A percentile compares a stretch with the other conserved stretches of the same genome.
Conservation (phyloP, 371 early-diverging fungal species). For the Circinella minor region DNA sequence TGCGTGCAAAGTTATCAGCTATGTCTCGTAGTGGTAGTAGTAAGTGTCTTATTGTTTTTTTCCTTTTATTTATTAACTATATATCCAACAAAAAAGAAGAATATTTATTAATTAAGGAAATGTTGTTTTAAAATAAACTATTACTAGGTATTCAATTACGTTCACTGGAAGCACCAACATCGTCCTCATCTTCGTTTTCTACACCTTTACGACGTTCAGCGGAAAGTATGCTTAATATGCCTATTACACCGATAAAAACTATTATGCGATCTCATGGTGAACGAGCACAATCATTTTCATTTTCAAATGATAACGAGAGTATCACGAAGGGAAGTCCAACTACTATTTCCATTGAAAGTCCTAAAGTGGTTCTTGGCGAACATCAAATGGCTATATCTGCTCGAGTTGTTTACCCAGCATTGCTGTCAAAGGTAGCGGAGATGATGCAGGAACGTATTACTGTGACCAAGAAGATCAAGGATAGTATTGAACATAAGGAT, state of each 20-base stretch:
- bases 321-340: background rate
- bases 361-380: conserved; percentile 15
- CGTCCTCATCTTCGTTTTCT: conserved; percentile 24
- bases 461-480: conserved; percentile 65
- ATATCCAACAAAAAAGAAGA: background rate
- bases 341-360: conserved; percentile 13
- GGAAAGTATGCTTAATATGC: conserved; percentile 49
- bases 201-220: conserved; percentile 40
- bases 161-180: background rate
- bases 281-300: conserved; percentile 51
- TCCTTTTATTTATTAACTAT: too few species aligned
- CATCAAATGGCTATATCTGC: conserved; percentile 20
- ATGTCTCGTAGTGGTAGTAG: conserved; percentile 42
- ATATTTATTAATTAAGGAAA: background rate
- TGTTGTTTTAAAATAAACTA: background rate
- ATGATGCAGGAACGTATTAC: conserved; percentile 65
- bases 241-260: conserved; percentile 25
- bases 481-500: conserved; percentile 80
- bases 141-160: conserved; percentile 8
- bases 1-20: conserved; percentile 49
- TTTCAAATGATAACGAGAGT: background rate
- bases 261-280: conserved; percentile 38
- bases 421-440: conserved; percentile 81
- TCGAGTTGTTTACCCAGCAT: conserved; percentile 75
- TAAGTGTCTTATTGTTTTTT: background rate